These are phyloP conservation scores for Ophiostoma quercus DNA, from an alignment of 2,329 filamentous ascomycete genomes.

Conservation along the genomic window DNA sequence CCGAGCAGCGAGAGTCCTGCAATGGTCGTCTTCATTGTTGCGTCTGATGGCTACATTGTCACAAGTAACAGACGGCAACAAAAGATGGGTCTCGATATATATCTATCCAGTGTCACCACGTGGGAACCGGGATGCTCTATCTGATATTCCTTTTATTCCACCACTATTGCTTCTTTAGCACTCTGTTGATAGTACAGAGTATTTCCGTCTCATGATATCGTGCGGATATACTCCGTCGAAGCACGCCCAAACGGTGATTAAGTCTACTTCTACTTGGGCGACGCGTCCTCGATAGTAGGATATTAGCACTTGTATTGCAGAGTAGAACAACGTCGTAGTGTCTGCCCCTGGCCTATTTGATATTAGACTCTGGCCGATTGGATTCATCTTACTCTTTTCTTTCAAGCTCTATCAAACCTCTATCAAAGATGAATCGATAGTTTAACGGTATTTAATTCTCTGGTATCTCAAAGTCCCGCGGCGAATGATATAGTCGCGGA, in stretches of 20 bases:
- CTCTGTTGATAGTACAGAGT: neutral
- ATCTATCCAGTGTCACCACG: neutral
- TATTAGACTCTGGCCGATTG: neutral
- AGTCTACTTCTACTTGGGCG: neutral
- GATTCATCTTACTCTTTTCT: neutral
- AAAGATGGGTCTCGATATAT: neutral
- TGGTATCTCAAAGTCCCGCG: too few relatives aligned
- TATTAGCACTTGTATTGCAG: neutral
- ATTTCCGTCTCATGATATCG: neutral
- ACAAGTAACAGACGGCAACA: neutral
- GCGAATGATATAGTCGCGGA: too few relatives aligned
- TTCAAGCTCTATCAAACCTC: too few relatives aligned
- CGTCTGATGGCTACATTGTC: neutral
- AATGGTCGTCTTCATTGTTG: neutral
- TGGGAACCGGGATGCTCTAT: neutral
- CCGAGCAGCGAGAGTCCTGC: neutral
- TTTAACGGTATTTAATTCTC: too few relatives aligned
- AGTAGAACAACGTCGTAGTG: neutral
- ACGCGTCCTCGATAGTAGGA: neutral
- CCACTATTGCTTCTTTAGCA: neutral
- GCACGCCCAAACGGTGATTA: neutral
- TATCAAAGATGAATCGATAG: too few relatives aligned
- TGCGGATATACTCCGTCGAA: neutral
- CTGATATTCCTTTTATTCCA: neutral
- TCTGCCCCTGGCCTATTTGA: slow-evolving; percentile 1